A percentile compares a stretch with the other conserved stretches of the same genome.
phyloP scores from a whole-genome alignment of 768 basidiomycete genomes.

The Mycena leptocephala region DNA sequence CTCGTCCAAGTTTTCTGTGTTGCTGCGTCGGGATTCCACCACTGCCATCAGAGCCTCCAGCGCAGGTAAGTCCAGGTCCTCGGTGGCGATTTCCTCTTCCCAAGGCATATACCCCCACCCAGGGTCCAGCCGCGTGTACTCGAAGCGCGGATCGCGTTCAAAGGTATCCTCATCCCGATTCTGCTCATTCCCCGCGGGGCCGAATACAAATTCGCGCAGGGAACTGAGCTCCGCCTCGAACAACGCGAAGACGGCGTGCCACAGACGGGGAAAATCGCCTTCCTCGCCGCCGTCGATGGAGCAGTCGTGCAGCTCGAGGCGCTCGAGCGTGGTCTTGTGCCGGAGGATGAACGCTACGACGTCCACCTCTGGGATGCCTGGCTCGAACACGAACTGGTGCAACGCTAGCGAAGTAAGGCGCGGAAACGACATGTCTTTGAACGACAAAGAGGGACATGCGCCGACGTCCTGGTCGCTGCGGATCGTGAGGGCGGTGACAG shows the following conservation, averaged over 20 bases:
- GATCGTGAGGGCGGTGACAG: not conserved
- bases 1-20: too few relatives aligned
- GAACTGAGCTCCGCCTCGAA: not conserved
- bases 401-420: not conserved
- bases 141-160: not conserved
- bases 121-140: not conserved
- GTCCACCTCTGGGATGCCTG: not conserved
- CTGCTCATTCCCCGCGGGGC: too few relatives aligned
- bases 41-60: slow-evolving; percentile 49
- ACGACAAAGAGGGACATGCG: not conserved
- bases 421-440: not conserved
- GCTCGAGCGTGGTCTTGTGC: slow-evolving; percentile 17
- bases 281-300: not conserved
- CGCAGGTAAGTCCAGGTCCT: not conserved
- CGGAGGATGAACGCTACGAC: slow-evolving; percentile 9
- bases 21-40: too few relatives aligned
- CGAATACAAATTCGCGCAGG: not conserved
- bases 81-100: not conserved
- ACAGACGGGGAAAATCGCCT: not conserved
- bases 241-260: slow-evolving; percentile 6
- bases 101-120: not conserved
- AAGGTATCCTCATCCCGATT: not conserved
- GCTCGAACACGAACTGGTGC: not conserved
- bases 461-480: slow-evolving; percentile 13
- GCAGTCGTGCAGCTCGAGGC: slow-evolving; percentile 1